phyloP scores from a whole-genome alignment of 140 eudicot genomes.

The Erigeron philadelphicus region DNA sequence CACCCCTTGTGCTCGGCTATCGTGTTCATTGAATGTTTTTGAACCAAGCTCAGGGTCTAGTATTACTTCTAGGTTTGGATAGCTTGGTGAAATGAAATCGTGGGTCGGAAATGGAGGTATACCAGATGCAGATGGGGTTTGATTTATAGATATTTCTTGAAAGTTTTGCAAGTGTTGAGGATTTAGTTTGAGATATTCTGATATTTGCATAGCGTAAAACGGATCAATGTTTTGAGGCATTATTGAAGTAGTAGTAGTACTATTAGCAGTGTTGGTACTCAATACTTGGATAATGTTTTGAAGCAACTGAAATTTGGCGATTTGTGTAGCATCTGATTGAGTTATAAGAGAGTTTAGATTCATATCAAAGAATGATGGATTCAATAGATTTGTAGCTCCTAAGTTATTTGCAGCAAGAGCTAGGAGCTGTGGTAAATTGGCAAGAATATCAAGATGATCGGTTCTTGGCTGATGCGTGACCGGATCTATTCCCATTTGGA shows the following conservation, averaged over 20 bases:
- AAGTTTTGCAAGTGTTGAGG: conserved; percentile 24
- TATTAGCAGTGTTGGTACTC: conserved; percentile 21
- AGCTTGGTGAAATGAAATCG: conserved; percentile 21
- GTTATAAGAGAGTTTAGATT: conserved; percentile 20
- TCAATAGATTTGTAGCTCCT: conserved; percentile 16
- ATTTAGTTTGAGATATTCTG: conserved; percentile 20
- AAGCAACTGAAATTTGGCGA: conserved; percentile 37
- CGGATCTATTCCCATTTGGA: conserved; percentile 41
- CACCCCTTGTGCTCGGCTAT: neutral
- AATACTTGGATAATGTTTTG: conserved; percentile 37
- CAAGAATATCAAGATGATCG: conserved; percentile 35
- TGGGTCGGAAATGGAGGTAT: conserved; percentile 17
- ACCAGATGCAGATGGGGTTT: conserved; percentile 8
- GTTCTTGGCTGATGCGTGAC: conserved; percentile 41
- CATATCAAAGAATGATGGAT: conserved; percentile 21
- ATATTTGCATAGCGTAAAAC: conserved; percentile 24
- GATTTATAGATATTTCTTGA: conserved; percentile 24
- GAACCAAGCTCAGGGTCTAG: conserved; percentile 1
- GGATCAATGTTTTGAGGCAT: conserved; percentile 19
- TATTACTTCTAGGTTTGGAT: conserved; percentile 8
- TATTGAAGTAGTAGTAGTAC: neutral
- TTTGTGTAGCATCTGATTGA: conserved; percentile 31
- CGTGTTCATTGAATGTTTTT: neutral
- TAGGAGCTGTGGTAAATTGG: conserved; percentile 39
- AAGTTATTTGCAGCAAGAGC: conserved; percentile 31